phyloP scores from a whole-genome alignment of 495 filamentous ascomycete genomes.

The Aeminium ludgeri region DNA sequence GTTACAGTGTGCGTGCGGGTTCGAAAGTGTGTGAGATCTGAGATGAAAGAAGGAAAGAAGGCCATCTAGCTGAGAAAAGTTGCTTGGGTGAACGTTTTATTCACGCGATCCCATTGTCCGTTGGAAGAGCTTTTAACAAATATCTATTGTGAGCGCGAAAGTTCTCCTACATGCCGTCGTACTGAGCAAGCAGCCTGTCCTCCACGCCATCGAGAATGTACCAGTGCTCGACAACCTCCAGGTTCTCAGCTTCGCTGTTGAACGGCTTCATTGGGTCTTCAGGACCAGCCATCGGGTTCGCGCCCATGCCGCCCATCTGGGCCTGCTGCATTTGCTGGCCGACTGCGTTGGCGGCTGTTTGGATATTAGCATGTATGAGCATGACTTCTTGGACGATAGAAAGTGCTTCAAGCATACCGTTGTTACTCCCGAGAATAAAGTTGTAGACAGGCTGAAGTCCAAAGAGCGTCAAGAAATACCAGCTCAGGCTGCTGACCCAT shows the following conservation, averaged over 20 bases:
- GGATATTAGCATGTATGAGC: background rate
- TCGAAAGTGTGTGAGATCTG: too few species aligned
- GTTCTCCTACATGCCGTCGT: background rate
- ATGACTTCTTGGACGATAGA: background rate
- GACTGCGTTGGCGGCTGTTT: constrained; percentile 79
- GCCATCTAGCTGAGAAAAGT: too few species aligned
- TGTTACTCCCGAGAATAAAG: constrained; percentile 88
- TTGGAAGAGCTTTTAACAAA: background rate
- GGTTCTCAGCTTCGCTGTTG: constrained; percentile 75
- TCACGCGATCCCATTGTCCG: too few species aligned
- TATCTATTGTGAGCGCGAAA: background rate
- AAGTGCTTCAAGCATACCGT: constrained; percentile 37
- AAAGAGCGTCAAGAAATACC: constrained; percentile 96
- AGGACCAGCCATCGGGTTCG: constrained; percentile 77
- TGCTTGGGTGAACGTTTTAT: too few species aligned
- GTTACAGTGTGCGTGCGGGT: too few species aligned
- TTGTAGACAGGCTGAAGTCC: constrained; percentile 96
- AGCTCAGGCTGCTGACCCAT: constrained; percentile 96
- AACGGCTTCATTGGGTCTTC: constrained; percentile 92
- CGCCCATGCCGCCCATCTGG: constrained; percentile 43
- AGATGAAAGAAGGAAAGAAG: too few species aligned
- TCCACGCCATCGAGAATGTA: constrained; percentile 79
- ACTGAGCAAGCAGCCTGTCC: constrained; percentile 46
- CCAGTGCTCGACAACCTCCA: constrained; percentile 85
- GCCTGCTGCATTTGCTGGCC: constrained; percentile 94